These are phyloP conservation scores for Phytophthora chlamydospora DNA, from an alignment of 352 stramenopile genomes.

Conservation along the genomic window DNA sequence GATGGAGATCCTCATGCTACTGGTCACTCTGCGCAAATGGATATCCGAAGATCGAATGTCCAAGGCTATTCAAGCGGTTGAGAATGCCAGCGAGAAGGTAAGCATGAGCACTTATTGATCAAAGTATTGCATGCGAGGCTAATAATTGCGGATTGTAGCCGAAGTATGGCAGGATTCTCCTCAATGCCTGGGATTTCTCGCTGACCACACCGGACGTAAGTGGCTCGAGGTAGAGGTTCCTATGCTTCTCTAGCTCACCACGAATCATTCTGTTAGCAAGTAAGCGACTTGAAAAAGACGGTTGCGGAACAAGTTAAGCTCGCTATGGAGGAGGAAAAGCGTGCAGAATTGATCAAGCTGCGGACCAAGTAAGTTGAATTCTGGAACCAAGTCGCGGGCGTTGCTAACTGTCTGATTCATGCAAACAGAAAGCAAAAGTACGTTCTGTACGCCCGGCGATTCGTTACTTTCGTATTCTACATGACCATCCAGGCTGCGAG, in stretches of 20 bases:
- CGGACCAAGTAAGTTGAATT: slow-evolving; percentile 47
- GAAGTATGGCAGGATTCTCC: slow-evolving; percentile 61
- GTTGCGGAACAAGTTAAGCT: slow-evolving; percentile 71
- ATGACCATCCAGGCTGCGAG: slow-evolving; percentile 63
- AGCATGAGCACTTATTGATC: not conserved
- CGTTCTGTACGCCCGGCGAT: slow-evolving; percentile 55
- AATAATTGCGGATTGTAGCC: slow-evolving; percentile 19
- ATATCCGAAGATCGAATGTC: slow-evolving; percentile 67
- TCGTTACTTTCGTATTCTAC: slow-evolving; percentile 64
- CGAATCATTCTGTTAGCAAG: slow-evolving; percentile 43
- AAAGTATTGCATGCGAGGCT: not conserved
- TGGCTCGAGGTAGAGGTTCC: not conserved
- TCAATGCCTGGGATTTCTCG: slow-evolving; percentile 83
- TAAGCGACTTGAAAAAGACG: slow-evolving; percentile 56
- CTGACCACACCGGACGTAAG: slow-evolving; percentile 48
- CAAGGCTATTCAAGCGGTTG: slow-evolving; percentile 62
- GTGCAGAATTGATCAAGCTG: slow-evolving; percentile 50
- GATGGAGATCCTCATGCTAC: slow-evolving; percentile 57
- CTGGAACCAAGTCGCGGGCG: not conserved
- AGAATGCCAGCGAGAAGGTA: slow-evolving; percentile 51
- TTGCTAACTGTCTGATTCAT: slow-evolving; percentile 2
- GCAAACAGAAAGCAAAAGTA: slow-evolving; percentile 55
- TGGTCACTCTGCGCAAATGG: slow-evolving; percentile 75
- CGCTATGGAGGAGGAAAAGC: slow-evolving; percentile 58
- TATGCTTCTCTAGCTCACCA: not conserved